These are phyloP conservation scores for Dendryphion nanum DNA, from an alignment of 2,329 filamentous ascomycete species.

Conservation along the genomic window DNA sequence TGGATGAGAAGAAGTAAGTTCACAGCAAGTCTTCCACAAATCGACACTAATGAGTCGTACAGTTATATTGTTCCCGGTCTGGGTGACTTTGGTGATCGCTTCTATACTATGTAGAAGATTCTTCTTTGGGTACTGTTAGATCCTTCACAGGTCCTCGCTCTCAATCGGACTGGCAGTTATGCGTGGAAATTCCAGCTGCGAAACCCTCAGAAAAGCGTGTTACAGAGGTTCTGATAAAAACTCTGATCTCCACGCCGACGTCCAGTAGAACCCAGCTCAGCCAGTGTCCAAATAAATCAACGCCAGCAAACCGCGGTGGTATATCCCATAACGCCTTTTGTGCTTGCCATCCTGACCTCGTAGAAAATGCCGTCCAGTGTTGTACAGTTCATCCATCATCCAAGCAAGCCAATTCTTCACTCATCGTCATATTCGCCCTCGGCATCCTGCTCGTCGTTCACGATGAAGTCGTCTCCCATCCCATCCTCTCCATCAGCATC, in stretches of 20 bases:
- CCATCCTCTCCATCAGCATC: slow-evolving; percentile 4
- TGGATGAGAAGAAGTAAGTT: slow-evolving; percentile 93
- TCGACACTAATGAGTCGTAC: slow-evolving; percentile 4
- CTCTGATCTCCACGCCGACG: no score
- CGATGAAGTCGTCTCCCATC: slow-evolving; percentile 36
- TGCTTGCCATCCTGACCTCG: not conserved
- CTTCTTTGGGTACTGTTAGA: no score
- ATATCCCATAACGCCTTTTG: not conserved
- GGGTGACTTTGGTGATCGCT: slow-evolving; percentile 93
- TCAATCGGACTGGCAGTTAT: no score
- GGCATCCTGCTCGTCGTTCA: slow-evolving; percentile 38
- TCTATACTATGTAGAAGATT: slow-evolving; percentile 80
- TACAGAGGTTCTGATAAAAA: no score
- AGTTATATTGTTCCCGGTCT: slow-evolving; percentile 95
- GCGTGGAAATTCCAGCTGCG: no score
- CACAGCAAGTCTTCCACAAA: not conserved
- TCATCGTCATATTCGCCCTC: slow-evolving; percentile 38
- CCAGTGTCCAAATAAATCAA: no score
- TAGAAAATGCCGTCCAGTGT: not conserved
- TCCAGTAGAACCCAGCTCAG: no score
- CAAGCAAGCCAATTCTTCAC: no score
- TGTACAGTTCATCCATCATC: not conserved
- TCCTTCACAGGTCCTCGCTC: no score
- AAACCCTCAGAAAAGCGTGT: no score
- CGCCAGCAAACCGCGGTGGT: no score